Conservation (phyloP, 2,329 filamentous ascomycete genomes). For the Hypoxylon sp. region DNA sequence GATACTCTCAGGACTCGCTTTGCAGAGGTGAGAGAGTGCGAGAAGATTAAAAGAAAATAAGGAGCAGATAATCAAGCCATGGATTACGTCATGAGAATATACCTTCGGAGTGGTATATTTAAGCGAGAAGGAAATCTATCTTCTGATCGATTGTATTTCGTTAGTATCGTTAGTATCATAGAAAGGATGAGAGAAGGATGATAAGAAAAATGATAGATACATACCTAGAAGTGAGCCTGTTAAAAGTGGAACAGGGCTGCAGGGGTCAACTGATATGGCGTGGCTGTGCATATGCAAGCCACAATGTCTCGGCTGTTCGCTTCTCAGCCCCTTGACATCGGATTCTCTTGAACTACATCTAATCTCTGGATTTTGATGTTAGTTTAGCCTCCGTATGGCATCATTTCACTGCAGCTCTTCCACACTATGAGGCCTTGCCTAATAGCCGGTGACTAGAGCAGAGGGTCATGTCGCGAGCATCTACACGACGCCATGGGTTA, state of each 20-base stretch:
- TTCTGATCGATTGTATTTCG: too few relatives aligned
- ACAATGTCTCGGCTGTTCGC: constrained; percentile 28
- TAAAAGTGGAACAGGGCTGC: not conserved
- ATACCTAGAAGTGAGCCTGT: not conserved
- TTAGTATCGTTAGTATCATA: too few relatives aligned
- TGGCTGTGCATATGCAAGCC: constrained; percentile 34
- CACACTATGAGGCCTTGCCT: not conserved
- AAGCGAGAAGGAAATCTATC: too few relatives aligned
- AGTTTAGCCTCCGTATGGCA: constrained; percentile 17
- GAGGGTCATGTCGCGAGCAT: constrained; percentile 1
- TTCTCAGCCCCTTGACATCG: constrained; percentile 31
- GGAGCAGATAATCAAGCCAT: not conserved
- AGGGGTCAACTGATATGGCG: constrained; percentile 2
- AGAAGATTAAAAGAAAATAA: not conserved
- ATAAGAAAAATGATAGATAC: too few relatives aligned
- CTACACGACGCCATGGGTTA: constrained; percentile 2
- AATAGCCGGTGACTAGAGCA: not conserved
- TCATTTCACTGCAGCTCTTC: constrained; percentile 24
- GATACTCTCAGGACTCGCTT: constrained; percentile 18
- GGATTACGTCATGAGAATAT: too few relatives aligned
- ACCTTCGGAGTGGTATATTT: too few relatives aligned
- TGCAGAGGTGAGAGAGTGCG: not conserved
- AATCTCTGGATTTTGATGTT: constrained; percentile 28
- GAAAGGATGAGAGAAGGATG: too few relatives aligned
- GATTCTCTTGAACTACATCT: constrained; percentile 31